phyloP scores from a whole-genome alignment of 768 basidiomycete species.

The Suillus placidus region DNA sequence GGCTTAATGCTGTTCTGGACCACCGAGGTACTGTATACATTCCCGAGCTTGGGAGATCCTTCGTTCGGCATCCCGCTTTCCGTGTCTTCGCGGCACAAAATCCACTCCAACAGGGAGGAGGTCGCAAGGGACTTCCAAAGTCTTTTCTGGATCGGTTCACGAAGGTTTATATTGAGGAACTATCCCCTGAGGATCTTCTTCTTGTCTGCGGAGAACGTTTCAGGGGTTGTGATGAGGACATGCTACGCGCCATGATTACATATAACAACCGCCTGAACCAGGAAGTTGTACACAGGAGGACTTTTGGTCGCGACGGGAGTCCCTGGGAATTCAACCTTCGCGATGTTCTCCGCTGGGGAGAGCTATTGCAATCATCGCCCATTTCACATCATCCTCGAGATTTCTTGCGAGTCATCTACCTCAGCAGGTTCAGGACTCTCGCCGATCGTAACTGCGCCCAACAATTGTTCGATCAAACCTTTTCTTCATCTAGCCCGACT shows the following conservation, averaged over 20 bases:
- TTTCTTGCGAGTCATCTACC: conserved; percentile 73
- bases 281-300: conserved; percentile 60
- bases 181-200: conserved; percentile 74
- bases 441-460: conserved; percentile 62
- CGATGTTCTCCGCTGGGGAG: conserved; percentile 89
- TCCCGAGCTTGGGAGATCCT: conserved; percentile 90
- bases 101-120: conserved; percentile 93
- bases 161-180: conserved; percentile 92
- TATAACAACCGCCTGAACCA: conserved; percentile 77
- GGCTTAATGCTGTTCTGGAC: conserved; percentile 93
- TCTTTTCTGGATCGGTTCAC: conserved; percentile 98
- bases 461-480: conserved; percentile 56
- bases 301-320: conserved; percentile 77
- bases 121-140: conserved; percentile 94
- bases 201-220: conserved; percentile 78
- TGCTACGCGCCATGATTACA: conserved; percentile 74
- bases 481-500: conserved; percentile 40
- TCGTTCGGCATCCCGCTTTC: conserved; percentile 88
- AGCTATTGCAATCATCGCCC: conserved; percentile 44
- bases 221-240: conserved; percentile 54
- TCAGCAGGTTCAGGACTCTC: conserved; percentile 81
- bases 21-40: conserved; percentile 95
- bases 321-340: conserved; percentile 99
- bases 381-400: conserved; percentile 54
- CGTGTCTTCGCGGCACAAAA: conserved; percentile 98